Base-by-base conservation (phyloP, 306 rosid species). In the Gleditsia sinensis region DNA sequence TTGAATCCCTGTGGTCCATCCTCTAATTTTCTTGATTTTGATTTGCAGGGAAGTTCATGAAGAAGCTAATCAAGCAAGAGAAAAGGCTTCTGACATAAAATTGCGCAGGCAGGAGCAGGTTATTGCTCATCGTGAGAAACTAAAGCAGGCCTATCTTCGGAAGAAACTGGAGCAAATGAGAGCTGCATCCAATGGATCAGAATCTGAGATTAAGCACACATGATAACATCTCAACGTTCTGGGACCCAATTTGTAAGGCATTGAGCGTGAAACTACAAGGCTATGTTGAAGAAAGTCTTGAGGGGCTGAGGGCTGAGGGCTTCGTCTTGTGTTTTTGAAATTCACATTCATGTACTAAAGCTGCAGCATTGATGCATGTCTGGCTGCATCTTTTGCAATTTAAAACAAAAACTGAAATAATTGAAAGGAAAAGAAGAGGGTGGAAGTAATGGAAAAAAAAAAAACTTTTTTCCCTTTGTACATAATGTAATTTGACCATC, bases 31-130 rank as follows among this genome's bases (percentile, higher is more conserved):
- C 27, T 37, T 62, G 64, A 34, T 69, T 21, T 69, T 78, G 57
- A 67, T 83, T 54, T 80, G 27, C 79, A 94, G 97, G 95, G 98
- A 94, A 78, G 97, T 90, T 55, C 98, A 93, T 42, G 92, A 91
- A 78, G 98, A 93, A 86, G 98, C 86, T 17, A 93, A 82, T 79
- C 87, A 68, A 75, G 97, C 91, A 5, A 86, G 98, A 82, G 92
- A 81, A 63, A 91, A 87, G 86, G 90, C 90, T 11, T 86, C 95
- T n/a, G 92, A 91, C 69, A 76, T 93, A 49, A 93, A 89, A 83
- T 53, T 72, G 45, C 90, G 85, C 39, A 87, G 98, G 85, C 88
- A 89, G 74, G 92, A 85, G 80, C 98, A 89, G 46, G 90, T 78
- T 19, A 80, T 84, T 48, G 81, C 93, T 30, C 92, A 84, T 3